These are phyloP conservation scores for Lathyrus oleraceus DNA, from an alignment of 306 rosid species.

Conservation along the genomic window DNA sequence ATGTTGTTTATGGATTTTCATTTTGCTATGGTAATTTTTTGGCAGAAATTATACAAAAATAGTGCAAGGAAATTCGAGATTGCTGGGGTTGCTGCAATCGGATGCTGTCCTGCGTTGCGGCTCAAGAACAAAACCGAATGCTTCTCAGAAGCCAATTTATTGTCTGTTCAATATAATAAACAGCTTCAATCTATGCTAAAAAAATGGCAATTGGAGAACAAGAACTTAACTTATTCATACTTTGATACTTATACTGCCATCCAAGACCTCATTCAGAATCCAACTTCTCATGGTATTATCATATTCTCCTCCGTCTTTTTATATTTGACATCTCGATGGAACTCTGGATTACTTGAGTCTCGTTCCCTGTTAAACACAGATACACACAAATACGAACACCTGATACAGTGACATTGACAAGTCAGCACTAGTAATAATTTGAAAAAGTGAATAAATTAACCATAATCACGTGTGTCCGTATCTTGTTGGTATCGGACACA, in stretches of 20 bases:
- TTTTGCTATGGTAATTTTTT: not conserved
- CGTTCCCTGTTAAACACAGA: too few species aligned
- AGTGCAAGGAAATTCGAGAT: slow-evolving; percentile 71
- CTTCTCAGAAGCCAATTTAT: slow-evolving; percentile 46
- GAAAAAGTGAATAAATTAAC: too few species aligned
- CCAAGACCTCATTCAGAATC: slow-evolving; percentile 45
- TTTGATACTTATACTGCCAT: slow-evolving; percentile 55
- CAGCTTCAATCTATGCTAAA: slow-evolving; percentile 52
- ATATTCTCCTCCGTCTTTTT: not conserved
- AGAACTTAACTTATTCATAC: slow-evolving; percentile 54
- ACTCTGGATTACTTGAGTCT: too few species aligned
- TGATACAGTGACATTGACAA: too few species aligned
- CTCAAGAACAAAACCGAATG: slow-evolving; percentile 54
- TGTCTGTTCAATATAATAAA: slow-evolving; percentile 45
- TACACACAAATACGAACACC: too few species aligned
- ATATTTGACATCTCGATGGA: too few species aligned
- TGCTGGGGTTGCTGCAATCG: slow-evolving; percentile 60
- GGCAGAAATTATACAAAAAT: slow-evolving; percentile 55
- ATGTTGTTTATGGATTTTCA: not conserved
- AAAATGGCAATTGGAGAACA: slow-evolving; percentile 46
- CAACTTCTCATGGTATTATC: slow-evolving; percentile 55
- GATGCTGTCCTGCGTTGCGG: slow-evolving; percentile 76
- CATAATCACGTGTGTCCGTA: too few species aligned
- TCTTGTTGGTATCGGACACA: too few species aligned
- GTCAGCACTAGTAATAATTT: too few species aligned